Evolutionary conservation across 331 rosid species (phyloP).

Genomic region (Pyracantha coccinea): DNA sequence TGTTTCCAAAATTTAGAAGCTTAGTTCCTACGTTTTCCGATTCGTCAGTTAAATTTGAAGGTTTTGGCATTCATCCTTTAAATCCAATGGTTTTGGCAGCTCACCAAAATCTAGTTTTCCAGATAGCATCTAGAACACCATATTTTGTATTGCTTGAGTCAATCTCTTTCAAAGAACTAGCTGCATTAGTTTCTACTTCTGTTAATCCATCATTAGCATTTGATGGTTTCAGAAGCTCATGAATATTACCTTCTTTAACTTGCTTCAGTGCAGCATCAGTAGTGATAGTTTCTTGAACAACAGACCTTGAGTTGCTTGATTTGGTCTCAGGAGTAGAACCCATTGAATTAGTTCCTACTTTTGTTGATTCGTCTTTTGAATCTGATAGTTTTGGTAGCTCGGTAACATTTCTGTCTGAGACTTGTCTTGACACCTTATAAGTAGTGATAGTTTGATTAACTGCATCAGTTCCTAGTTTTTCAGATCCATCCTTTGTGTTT

Average conservation of each 20-base stretch:
- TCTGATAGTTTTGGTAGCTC: conserved; percentile 7
- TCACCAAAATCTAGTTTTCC: conserved; percentile 25
- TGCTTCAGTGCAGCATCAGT: conserved; percentile 18
- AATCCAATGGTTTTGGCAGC: conserved; percentile 1
- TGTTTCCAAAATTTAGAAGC: not conserved
- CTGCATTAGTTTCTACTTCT: conserved; percentile 5
- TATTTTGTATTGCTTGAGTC: not conserved
- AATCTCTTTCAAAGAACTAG: not conserved
- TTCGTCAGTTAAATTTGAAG: not conserved
- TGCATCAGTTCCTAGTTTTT: conserved; percentile 6
- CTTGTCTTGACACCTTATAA: not conserved
- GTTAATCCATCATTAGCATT: not conserved
- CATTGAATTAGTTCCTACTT: conserved; percentile 8
- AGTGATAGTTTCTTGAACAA: conserved; percentile 14
- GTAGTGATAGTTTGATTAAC: not conserved
- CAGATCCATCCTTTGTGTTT: not conserved
- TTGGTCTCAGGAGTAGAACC: conserved; percentile 11
- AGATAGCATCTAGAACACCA: no score
- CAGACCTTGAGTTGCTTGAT: conserved; percentile 11
- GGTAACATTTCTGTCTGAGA: conserved; percentile 5
- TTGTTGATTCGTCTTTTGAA: not conserved
- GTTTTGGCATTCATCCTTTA: not conserved
- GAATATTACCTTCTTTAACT: conserved; percentile 15
- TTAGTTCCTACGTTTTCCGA: conserved; percentile 1
- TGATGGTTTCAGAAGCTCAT: conserved; percentile 7